These are phyloP conservation scores for Zizania palustris DNA, from an alignment of 202 grass and related monocot genomes.

Conservation along the genomic window DNA sequence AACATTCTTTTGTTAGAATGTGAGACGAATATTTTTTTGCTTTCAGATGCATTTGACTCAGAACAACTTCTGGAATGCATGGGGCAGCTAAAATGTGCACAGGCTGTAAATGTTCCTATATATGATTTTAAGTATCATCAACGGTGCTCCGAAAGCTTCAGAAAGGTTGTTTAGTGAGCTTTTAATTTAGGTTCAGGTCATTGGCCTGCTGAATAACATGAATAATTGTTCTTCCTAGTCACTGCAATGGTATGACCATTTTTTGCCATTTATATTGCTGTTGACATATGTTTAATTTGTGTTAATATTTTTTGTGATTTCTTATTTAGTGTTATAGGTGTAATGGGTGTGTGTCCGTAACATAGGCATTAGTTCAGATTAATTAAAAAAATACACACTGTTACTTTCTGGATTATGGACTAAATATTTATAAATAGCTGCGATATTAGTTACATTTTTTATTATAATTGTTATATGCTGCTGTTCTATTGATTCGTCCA, in stretches of 20 bases:
- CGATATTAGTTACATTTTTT: neutral
- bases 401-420: slow-evolving; percentile 22
- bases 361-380: neutral
- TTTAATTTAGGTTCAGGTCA: slow-evolving; percentile 7
- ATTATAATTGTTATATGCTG: slow-evolving; percentile 1
- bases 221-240: slow-evolving; percentile 4
- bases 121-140: slow-evolving; percentile 98
- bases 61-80: slow-evolving; percentile 97
- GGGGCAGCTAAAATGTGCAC: slow-evolving; percentile 73
- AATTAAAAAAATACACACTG: neutral
- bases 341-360: too few relatives aligned
- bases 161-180: slow-evolving; percentile 58
- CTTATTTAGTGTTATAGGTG: neutral
- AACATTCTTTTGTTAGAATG: slow-evolving; percentile 20
- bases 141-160: slow-evolving; percentile 72
- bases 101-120: slow-evolving; percentile 91
- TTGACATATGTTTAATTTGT: neutral
- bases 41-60: slow-evolving; percentile 97
- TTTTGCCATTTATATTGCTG: slow-evolving; percentile 13
- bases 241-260: slow-evolving; percentile 10
- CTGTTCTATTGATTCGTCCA: slow-evolving; percentile 28
- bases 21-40: slow-evolving; percentile 28
- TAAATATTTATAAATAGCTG: slow-evolving; percentile 13
- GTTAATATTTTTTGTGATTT: neutral
- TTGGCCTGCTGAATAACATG: slow-evolving; percentile 28